These are phyloP conservation scores for Paramecium bursaria DNA, from an alignment of 73 alveolate species.

Conservation along the genomic window DNA sequence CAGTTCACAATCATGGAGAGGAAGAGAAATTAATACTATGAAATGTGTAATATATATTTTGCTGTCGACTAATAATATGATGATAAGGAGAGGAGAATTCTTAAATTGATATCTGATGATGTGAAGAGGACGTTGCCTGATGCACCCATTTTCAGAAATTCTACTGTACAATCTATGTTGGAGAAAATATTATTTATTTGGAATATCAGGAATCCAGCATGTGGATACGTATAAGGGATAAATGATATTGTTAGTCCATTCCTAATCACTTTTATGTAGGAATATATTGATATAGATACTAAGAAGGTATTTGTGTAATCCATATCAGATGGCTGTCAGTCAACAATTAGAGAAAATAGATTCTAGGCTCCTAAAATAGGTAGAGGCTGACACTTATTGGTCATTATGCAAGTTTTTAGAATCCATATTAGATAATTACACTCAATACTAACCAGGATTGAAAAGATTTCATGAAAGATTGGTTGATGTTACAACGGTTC, in stretches of 20 bases:
- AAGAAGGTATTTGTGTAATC: too few species aligned
- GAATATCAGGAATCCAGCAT: slow-evolving; percentile 69
- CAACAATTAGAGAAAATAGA: slow-evolving; percentile 22
- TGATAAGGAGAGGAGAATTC: slow-evolving; percentile 60
- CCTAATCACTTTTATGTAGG: slow-evolving; percentile 42
- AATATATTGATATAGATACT: slow-evolving; percentile 63
- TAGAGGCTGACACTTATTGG: slow-evolving; percentile 71
- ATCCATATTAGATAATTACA: slow-evolving; percentile 59
- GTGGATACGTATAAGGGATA: slow-evolving; percentile 70
- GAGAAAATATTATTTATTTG: slow-evolving; percentile 67
- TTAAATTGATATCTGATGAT: slow-evolving; percentile 54
- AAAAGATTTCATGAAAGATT: slow-evolving; percentile 53
- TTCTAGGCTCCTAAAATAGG: slow-evolving; percentile 18
- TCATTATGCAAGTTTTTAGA: slow-evolving; percentile 63
- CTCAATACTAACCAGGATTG: slow-evolving; percentile 63
- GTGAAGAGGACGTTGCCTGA: slow-evolving; percentile 63
- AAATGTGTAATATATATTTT: slow-evolving; percentile 60
- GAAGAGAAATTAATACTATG: slow-evolving; percentile 50
- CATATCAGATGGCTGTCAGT: slow-evolving; percentile 1
- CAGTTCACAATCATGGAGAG: slow-evolving; percentile 56
- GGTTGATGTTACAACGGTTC: slow-evolving; percentile 18
- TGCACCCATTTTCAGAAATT: slow-evolving; percentile 36
- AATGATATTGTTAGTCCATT: slow-evolving; percentile 70
- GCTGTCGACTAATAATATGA: slow-evolving; percentile 58
- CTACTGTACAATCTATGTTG: slow-evolving; percentile 27